These are phyloP conservation scores for Calonectria multiphialidica DNA, from an alignment of 2,329 filamentous ascomycete species.

Conservation along the genomic window DNA sequence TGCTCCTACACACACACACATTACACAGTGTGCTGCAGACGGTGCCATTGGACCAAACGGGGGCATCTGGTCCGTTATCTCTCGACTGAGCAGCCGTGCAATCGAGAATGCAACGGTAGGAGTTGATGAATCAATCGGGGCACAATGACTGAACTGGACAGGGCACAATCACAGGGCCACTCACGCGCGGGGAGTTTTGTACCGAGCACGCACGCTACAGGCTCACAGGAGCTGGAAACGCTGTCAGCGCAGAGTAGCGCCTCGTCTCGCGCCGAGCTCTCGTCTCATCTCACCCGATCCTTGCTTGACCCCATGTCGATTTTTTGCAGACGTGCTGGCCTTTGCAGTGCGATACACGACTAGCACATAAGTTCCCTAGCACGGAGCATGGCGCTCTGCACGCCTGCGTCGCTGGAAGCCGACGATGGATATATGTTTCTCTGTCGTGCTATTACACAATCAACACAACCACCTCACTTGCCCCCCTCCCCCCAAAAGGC, in stretches of 20 bases:
- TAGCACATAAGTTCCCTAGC: not conserved
- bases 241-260: constrained; percentile 39
- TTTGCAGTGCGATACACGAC: not conserved
- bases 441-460: not conserved
- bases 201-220: not conserved
- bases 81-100: not conserved
- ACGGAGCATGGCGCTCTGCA: not conserved
- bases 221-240: constrained; percentile 20
- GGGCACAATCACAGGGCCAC: constrained; percentile 17
- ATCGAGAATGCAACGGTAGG: constrained; percentile 12
- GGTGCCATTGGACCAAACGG: constrained; percentile 26
- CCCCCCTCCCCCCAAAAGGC: not conserved
- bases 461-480: constrained; percentile 21
- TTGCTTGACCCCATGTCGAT: constrained; percentile 6
- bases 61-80: constrained; percentile 1
- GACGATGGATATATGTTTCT: not conserved
- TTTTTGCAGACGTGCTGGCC: not conserved
- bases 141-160: constrained; percentile 14
- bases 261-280: constrained; percentile 25
- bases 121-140: constrained; percentile 17
- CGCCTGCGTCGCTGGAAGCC: not conserved
- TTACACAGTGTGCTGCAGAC: constrained; percentile 34
- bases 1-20: not conserved
- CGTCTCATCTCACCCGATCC: constrained; percentile 36
- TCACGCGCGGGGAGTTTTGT: not conserved